These are phyloP conservation scores for Carpinus viminea DNA, from an alignment of 306 rosid genomes.

Conservation along the genomic window DNA sequence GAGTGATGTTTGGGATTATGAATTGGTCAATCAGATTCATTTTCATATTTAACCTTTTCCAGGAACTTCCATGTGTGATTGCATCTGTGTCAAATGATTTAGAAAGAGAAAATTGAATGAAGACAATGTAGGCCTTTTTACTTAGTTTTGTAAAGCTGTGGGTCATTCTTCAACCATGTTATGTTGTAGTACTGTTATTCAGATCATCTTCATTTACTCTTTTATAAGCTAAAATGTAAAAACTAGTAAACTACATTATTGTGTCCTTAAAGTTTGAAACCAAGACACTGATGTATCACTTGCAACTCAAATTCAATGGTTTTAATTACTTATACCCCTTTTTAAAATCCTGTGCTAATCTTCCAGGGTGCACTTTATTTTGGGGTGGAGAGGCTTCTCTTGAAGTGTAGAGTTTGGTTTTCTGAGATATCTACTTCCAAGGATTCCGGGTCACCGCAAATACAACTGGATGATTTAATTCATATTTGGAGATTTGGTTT, in stretches of 20 bases:
- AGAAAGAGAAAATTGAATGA: neutral
- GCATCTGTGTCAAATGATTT: neutral
- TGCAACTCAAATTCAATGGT: neutral
- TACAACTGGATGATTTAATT: constrained; percentile 59
- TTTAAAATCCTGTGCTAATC: constrained; percentile 14
- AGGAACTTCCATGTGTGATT: neutral
- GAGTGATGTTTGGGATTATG: neutral
- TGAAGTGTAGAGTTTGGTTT: constrained; percentile 66
- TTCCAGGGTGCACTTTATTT: constrained; percentile 79
- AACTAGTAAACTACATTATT: neutral
- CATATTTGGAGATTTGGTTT: constrained; percentile 64
- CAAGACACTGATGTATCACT: neutral
- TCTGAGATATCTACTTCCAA: constrained; percentile 42
- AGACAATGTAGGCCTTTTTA: neutral
- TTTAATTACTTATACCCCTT: neutral
- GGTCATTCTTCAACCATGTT: neutral
- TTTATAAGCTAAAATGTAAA: neutral
- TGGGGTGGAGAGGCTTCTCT: constrained; percentile 69
- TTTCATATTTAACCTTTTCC: neutral
- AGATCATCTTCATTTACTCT: neutral
- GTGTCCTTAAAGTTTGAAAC: neutral
- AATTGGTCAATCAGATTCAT: neutral
- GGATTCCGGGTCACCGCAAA: constrained; percentile 29
- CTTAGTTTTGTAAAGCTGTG: neutral
- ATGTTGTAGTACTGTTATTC: neutral